These are phyloP conservation scores for Acanthamoeba castellanii DNA, from an alignment of 208 protist species.

Conservation along the genomic window DNA sequence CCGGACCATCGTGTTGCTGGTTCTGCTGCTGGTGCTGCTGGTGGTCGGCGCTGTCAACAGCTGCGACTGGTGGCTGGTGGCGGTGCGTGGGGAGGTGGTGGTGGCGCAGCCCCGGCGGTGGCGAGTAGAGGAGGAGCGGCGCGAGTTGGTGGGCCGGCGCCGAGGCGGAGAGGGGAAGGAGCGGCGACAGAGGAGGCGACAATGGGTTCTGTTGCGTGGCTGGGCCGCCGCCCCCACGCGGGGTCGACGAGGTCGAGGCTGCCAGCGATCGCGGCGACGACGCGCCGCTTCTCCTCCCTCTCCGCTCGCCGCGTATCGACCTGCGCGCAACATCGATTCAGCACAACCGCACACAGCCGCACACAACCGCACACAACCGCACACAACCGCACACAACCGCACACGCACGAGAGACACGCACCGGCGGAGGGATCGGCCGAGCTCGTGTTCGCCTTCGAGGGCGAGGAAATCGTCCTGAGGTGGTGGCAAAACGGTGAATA, in stretches of 20 bases:
- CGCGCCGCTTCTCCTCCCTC: not conserved
- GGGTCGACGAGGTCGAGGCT: not conserved
- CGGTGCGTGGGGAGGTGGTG: not conserved
- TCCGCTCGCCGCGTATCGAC: slow-evolving; percentile 17
- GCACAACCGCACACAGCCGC: not conserved
- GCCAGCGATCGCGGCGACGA: not conserved
- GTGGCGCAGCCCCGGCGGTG: not conserved
- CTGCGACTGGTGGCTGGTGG: not conserved
- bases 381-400: not conserved
- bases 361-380: not conserved
- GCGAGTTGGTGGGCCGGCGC: not conserved
- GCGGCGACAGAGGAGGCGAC: not conserved
- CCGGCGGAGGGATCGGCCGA: not conserved
- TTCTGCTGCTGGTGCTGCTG: not conserved
- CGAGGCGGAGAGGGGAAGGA: not conserved
- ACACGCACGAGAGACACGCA: not conserved
- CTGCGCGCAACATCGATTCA: no score
- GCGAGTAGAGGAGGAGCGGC: not conserved
- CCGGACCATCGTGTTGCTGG: not conserved
- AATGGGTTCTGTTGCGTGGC: not conserved
- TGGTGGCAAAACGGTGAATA: no score
- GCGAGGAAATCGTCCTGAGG: not conserved
- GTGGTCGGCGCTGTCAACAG: not conserved
- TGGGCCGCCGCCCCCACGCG: not conserved
- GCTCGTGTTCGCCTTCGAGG: not conserved